Evolutionary conservation across 2,329 filamentous ascomycete genomes (phyloP).

Genomic region (Xylaria sp.): DNA sequence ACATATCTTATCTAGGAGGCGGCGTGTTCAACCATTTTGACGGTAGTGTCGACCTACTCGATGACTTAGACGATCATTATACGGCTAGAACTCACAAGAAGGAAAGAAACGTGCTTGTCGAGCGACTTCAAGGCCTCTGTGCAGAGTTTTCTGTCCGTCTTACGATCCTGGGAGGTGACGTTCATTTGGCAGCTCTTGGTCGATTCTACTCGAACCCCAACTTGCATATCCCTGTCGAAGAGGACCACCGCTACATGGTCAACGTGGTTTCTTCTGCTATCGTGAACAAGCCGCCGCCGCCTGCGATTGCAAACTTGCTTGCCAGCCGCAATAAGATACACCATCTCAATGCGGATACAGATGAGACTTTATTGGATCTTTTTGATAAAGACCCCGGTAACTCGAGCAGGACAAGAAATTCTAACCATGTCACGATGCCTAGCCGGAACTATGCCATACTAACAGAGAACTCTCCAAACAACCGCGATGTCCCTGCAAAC

Average conservation of each 20-base stretch:
- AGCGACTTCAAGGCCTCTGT: constrained; percentile 84
- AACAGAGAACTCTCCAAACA: constrained; percentile 82
- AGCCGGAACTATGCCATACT: constrained; percentile 94
- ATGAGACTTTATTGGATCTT: constrained; percentile 93
- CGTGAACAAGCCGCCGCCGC: constrained; percentile 91
- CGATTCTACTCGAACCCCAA: constrained; percentile 94
- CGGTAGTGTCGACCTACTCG: constrained; percentile 89
- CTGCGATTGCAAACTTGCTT: constrained; percentile 87
- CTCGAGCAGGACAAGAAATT: constrained; percentile 76
- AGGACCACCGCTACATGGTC: constrained; percentile 93
- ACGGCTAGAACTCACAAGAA: constrained; percentile 91
- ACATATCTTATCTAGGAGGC: constrained; percentile 62
- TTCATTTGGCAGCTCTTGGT: constrained; percentile 90
- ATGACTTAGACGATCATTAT: constrained; percentile 96
- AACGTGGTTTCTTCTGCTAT: constrained; percentile 96
- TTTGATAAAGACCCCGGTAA: constrained; percentile 89
- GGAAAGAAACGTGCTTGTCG: constrained; percentile 82
- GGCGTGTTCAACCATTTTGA: constrained; percentile 94
- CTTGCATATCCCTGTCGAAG: constrained; percentile 78
- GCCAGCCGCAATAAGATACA: constrained; percentile 89
- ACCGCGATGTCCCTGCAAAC: constrained; percentile 47
- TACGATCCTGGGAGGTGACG: constrained; percentile 93
- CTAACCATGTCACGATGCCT: constrained; percentile 89
- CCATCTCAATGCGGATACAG: constrained; percentile 76
- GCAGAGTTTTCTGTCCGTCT: constrained; percentile 88